A percentile compares a stretch with the other conserved stretches of the same genome.
Conservation (phyloP, 129 eudicot genomes). For the Heracleum sosnowskyi region DNA sequence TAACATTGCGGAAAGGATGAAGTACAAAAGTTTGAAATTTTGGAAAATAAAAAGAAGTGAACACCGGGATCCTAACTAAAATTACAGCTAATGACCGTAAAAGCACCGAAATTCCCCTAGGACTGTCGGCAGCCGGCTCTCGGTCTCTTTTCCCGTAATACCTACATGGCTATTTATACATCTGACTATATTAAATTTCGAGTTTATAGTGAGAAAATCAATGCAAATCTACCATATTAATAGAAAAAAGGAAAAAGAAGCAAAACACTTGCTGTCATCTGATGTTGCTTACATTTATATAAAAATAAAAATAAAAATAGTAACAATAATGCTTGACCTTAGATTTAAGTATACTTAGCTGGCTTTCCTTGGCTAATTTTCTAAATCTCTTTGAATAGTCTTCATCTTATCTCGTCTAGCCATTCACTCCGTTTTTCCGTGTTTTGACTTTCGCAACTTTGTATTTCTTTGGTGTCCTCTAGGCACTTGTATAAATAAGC, state of each 20-base stretch:
- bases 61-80: too few species aligned
- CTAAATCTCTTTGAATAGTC: not conserved
- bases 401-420: not conserved
- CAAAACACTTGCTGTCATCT: not conserved
- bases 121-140: too few species aligned
- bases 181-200: not conserved
- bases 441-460: too few species aligned
- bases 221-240: not conserved
- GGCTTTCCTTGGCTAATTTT: not conserved
- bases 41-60: too few species aligned
- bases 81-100: too few species aligned
- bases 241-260: not conserved
- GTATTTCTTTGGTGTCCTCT: too few species aligned
- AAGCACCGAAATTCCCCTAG: too few species aligned
- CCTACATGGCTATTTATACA: too few species aligned
- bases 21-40: too few species aligned
- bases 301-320: not conserved
- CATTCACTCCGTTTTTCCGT: too few species aligned
- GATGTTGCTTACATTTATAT: not conserved
- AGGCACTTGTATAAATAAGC: not conserved
- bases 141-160: too few species aligned
- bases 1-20: too few species aligned
- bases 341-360: not conserved
- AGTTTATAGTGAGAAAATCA: not conserved
- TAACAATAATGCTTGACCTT: not conserved